Conservation (phyloP, 345 rosid species). For the Cardamine occulta region DNA sequence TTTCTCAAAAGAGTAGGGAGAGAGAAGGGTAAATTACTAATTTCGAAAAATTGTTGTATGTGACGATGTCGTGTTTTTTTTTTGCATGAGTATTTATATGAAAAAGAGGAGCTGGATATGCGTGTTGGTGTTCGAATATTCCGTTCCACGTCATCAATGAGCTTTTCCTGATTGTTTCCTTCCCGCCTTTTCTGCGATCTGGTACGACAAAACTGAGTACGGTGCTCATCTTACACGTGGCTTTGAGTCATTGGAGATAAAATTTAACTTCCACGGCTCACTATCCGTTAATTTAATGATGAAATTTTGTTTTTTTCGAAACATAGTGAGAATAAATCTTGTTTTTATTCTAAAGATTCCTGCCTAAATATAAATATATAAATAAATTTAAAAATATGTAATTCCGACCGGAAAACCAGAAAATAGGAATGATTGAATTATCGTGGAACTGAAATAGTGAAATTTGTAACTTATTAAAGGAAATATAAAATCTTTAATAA, state of each 20-base stretch:
- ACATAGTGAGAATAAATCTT: background rate
- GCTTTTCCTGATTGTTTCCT: constrained; percentile 20
- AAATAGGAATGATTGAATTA: background rate
- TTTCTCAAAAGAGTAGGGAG: constrained; percentile 25
- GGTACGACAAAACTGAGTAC: constrained; percentile 27
- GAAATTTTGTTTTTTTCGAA: background rate
- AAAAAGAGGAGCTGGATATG: constrained; percentile 34
- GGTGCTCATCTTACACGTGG: constrained; percentile 38
- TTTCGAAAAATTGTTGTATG: background rate
- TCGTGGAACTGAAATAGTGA: background rate
- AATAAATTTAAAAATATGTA: background rate
- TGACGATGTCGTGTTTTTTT: constrained; percentile 13
- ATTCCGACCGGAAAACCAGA: background rate
- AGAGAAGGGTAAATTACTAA: constrained; percentile 17
- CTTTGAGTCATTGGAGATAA: constrained; percentile 30
- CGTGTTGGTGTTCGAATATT: constrained; percentile 43
- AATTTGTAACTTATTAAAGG: background rate
- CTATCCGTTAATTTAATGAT: background rate
- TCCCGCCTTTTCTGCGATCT: constrained; percentile 42
- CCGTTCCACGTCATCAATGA: constrained; percentile 40
- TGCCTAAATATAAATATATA: background rate
- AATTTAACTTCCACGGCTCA: constrained; percentile 8
- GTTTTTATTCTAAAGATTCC: constrained; percentile 23
- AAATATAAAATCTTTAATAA: background rate
- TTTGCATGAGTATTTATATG: constrained; percentile 5